Base-by-base conservation (phyloP, 305 asterid species). In the Withania somnifera region DNA sequence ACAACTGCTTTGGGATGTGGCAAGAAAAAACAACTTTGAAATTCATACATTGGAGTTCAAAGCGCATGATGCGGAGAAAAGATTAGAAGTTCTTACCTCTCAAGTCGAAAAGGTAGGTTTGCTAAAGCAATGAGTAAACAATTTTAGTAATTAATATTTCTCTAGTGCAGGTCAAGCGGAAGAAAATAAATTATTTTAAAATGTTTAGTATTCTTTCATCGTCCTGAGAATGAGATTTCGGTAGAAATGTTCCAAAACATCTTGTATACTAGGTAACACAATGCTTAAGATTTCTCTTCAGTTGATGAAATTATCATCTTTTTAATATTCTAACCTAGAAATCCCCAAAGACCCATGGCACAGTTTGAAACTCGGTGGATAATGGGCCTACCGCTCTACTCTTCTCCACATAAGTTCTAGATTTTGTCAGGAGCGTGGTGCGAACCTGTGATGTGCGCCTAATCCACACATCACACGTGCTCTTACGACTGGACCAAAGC, bases 11-110 rank as follows among this genome's bases (percentile, higher is more conserved):
- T 92, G 98, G 99, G 90, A 84, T 11, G 85, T 86, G 73, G 91
- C 97, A 68, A 88, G 96, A 78, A 87, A 84, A 81, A 91, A 88
- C 81, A 91, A 91, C 90, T 91, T 93, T 76, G 94, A 93, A 83
- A 91, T 95, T 80, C 86, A 91, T 76, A 78, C 47, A 34, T 82
- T 93, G 87, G 95, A 92, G 84, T 63, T 78, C 51, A 92, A 84
- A 75, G 95, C 88, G 19, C 81, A 77, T n/a, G 95, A 91, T 57
- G 90, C 95, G 17, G 93, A 95, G 83, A 83, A 84, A 68, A 91
- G 93, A 82, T 79, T 91, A 19, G 63, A 88, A 60, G 85, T 83
- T 79, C 83, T 84, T 71, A 79, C 84, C n/a, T 81, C 89, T 47
- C 85, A 87, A 84, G 94, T 89, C 79, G 91, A 82, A 83, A 83